Percentiles rank a stretch among this genome's conserved stretches.
Conservation (phyloP, 1,284 basidiomycete species). For the Fomitopsis pinicola region DNA sequence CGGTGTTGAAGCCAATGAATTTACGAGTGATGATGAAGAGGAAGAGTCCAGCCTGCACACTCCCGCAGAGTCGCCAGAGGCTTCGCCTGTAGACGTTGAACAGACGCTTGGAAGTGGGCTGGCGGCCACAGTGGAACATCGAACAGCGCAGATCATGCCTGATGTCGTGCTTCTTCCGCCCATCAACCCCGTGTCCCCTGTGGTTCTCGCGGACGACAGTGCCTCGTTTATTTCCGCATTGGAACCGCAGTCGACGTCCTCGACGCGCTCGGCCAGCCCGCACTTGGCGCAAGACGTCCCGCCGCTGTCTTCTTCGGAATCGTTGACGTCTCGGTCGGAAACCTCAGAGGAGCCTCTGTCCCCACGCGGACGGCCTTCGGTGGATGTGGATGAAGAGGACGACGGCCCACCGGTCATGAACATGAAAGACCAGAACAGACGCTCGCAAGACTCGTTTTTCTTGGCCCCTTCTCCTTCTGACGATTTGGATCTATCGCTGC, state of each 20-base stretch:
- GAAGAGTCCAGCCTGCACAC: neutral
- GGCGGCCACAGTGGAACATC: neutral
- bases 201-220: slow-evolving; percentile 17
- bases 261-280: slow-evolving; percentile 36
- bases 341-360: slow-evolving; percentile 35
- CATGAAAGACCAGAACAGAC: slow-evolving; percentile 3
- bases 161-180: slow-evolving; percentile 7
- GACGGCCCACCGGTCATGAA: slow-evolving; percentile 9
- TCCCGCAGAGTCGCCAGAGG: neutral
- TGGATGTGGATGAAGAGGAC: slow-evolving; percentile 14
- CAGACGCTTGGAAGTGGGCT: neutral
- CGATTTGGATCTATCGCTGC: slow-evolving; percentile 24
- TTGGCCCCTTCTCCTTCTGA: slow-evolving; percentile 19
- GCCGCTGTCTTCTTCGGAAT: slow-evolving; percentile 42
- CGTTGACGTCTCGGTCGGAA: slow-evolving; percentile 37
- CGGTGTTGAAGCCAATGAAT: neutral
- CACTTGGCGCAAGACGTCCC: slow-evolving; percentile 32
- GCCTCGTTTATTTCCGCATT: slow-evolving; percentile 29
- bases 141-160: neutral
- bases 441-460: slow-evolving; percentile 17
- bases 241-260: slow-evolving; percentile 28
- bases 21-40: neutral
- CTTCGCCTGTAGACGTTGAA: neutral
- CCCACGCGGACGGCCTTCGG: slow-evolving; percentile 22
- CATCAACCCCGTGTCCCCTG: slow-evolving; percentile 7